Conservation (phyloP, 495 filamentous ascomycete genomes). For the Aspergillus nidulans region DNA sequence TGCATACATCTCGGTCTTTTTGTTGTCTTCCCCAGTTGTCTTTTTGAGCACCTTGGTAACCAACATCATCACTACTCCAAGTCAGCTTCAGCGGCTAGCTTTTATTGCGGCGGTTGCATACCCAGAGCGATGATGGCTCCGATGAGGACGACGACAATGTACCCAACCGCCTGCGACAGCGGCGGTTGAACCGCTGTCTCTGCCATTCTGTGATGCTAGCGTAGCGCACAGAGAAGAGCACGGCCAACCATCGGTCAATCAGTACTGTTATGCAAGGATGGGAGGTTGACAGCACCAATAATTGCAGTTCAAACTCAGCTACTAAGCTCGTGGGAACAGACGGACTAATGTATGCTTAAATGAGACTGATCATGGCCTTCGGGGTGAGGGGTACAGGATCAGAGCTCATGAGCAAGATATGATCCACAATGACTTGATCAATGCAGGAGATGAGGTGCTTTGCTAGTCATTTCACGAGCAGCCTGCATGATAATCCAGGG, state of each 20-base stretch:
- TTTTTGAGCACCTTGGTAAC: constrained; percentile 30
- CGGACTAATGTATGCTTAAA: neutral
- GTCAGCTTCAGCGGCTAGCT: no score
- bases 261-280: no score
- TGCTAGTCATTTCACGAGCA: neutral
- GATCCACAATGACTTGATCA: neutral
- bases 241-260: no score
- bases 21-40: constrained; percentile 37
- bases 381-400: neutral
- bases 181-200: constrained; percentile 16
- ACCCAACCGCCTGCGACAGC: constrained; percentile 34
- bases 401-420: neutral
- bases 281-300: neutral
- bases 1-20: constrained; percentile 38
- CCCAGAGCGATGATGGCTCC: constrained; percentile 31
- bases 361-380: neutral
- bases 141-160: constrained; percentile 32
- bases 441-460: neutral
- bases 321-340: neutral
- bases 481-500: no score
- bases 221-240: no score
- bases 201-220: neutral
- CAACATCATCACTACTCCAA: constrained; percentile 28
- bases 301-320: no score
- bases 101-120: constrained; percentile 8